Percentiles rank a stretch among this genome's conserved stretches.
These are phyloP conservation scores for Austroboletus eburneus DNA, from an alignment of 768 basidiomycete genomes.

Conservation along the genomic window DNA sequence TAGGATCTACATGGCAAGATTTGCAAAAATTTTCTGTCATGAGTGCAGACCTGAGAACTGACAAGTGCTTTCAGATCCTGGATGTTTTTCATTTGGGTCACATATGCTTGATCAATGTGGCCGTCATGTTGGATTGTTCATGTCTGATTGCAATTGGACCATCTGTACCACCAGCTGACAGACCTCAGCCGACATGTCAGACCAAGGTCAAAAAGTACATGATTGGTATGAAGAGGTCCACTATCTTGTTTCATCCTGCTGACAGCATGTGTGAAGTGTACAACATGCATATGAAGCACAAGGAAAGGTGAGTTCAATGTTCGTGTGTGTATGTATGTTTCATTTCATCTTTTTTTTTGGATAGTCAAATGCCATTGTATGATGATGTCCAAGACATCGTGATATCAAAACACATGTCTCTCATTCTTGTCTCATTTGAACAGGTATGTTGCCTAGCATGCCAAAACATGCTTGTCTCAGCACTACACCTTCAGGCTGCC, in stretches of 20 bases:
- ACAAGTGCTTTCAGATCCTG: slow-evolving; percentile 27
- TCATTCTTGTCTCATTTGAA: slow-evolving; percentile 39
- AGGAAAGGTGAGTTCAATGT: slow-evolving; percentile 39
- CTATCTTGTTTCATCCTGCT: neutral
- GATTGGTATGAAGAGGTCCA: slow-evolving; percentile 34
- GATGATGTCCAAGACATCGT: slow-evolving; percentile 52
- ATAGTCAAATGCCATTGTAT: slow-evolving; percentile 48
- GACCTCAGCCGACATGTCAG: slow-evolving; percentile 42
- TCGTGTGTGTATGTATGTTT: too few species aligned
- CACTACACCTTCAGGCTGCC: slow-evolving; percentile 37
- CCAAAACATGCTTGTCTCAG: neutral
- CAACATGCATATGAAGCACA: slow-evolving; percentile 42
- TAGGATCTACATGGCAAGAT: slow-evolving; percentile 43
- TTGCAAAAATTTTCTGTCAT: neutral
- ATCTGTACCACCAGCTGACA: slow-evolving; percentile 36
- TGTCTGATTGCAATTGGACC: slow-evolving; percentile 48
- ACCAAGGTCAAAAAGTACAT: slow-evolving; percentile 50
- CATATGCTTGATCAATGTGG: slow-evolving; percentile 46
- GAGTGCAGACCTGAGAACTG: neutral
- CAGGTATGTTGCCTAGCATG: slow-evolving; percentile 11
- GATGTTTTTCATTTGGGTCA: slow-evolving; percentile 40
- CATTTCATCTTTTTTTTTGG: too few species aligned
- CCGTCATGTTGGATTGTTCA: slow-evolving; percentile 42
- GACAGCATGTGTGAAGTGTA: slow-evolving; percentile 34
- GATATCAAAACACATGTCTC: slow-evolving; percentile 39